Evolutionary conservation across 164 flowering plant genomes (phyloP).

Genomic region (Chimonanthus praecox): DNA sequence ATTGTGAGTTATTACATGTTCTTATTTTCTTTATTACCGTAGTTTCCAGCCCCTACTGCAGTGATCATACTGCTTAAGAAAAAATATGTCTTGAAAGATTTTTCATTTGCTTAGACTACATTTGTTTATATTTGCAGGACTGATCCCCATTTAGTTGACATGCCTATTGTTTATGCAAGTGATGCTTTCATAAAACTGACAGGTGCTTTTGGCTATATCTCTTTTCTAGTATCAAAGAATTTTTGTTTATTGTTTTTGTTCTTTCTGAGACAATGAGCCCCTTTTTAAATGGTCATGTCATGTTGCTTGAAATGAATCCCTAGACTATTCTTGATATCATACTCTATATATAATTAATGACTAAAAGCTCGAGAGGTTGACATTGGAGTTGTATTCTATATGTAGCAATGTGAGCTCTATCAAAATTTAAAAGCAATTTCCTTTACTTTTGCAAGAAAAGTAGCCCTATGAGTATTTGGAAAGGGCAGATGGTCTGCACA

Average conservation of each 20-base stretch:
- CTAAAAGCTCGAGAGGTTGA: too few relatives aligned
- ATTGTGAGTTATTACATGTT: conserved; percentile 79
- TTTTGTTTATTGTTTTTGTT: background rate
- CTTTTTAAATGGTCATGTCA: background rate
- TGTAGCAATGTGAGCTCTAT: too few relatives aligned
- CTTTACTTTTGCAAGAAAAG: too few relatives aligned
- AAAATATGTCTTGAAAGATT: background rate
- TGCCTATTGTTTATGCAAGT: conserved; percentile 92
- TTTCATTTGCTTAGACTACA: background rate
- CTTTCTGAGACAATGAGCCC: background rate
- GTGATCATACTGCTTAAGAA: background rate
- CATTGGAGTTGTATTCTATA: too few relatives aligned
- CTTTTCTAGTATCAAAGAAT: background rate
- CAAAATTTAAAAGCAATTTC: too few relatives aligned
- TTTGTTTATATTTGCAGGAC: conserved; percentile 42
- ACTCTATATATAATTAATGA: background rate
- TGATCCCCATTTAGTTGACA: conserved; percentile 65
- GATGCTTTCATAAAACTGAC: conserved; percentile 76
- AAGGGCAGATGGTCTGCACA: too few relatives aligned
- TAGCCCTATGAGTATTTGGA: too few relatives aligned
- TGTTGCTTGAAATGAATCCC: background rate
- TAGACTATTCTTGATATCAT: background rate
- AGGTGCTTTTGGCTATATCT: conserved; percentile 31
- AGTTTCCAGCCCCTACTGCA: background rate
- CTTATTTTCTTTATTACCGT: conserved; percentile 18